These are phyloP conservation scores for Globisporangium polare DNA, from an alignment of 352 stramenopile species.

Conservation along the genomic window DNA sequence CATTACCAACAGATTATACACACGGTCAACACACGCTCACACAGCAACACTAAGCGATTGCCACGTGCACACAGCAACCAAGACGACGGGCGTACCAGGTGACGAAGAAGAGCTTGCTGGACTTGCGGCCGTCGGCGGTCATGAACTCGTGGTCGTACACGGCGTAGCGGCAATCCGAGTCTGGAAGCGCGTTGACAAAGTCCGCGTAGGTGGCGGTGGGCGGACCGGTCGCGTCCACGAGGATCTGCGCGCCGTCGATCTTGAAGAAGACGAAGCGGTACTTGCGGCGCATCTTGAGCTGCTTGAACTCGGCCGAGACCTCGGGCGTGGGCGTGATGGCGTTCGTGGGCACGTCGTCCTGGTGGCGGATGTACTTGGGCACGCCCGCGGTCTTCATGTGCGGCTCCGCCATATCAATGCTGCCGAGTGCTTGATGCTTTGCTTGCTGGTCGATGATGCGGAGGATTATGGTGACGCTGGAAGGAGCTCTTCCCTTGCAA, in stretches of 20 bases:
- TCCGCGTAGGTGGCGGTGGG: conserved; percentile 46
- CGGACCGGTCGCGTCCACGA: conserved; percentile 52
- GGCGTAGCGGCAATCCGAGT: conserved; percentile 83
- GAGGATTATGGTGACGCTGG: conserved; percentile 1
- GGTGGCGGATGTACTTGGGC: conserved; percentile 65
- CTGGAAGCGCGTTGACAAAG: conserved; percentile 58
- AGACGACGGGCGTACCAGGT: conserved; percentile 48
- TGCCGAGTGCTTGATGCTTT: background rate
- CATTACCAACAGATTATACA: background rate
- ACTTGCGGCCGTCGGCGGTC: conserved; percentile 75
- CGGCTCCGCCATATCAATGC: conserved; percentile 54
- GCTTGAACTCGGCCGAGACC: conserved; percentile 70
- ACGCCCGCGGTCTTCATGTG: conserved; percentile 87
- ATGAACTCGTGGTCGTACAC: conserved; percentile 86
- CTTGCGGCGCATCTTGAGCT: conserved; percentile 88
- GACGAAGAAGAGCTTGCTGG: conserved; percentile 87
- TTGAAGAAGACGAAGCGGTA: conserved; percentile 82
- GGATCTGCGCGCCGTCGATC: conserved; percentile 71
- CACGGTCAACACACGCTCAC: background rate
- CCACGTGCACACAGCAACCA: background rate
- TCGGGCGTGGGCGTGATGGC: conserved; percentile 63
- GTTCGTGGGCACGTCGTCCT: conserved; percentile 66
- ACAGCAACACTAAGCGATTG: background rate
- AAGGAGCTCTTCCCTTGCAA: too few relatives aligned
- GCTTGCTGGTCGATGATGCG: background rate